Base-by-base conservation (phyloP, 2,329 filamentous ascomycete genomes). In the Fusarium praegraminearum region DNA sequence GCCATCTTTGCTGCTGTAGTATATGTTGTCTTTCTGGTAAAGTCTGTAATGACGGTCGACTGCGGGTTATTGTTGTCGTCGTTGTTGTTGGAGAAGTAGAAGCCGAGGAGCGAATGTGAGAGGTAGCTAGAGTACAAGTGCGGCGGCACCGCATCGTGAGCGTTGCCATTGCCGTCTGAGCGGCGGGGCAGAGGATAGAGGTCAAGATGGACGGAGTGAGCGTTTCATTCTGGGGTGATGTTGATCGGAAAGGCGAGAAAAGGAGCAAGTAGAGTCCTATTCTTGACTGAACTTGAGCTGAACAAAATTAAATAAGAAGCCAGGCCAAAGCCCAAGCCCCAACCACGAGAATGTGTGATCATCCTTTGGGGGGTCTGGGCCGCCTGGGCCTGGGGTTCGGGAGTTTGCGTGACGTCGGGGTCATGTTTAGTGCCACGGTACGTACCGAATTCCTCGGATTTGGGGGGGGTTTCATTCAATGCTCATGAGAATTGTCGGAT, bases 151-250 rank as follows among this genome's bases (percentile, higher is more conserved):
- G 74, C 63, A 78, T 59, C 43, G 63, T 58, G 47, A 75, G 70
- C 64, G 72, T 74, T 44, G 75, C 72, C 77, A 80, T 79, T 56
- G 74, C 76, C 77, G 72, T 68, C 62, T 56, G 58, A 68, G 33
- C 69, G 73, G 70, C 74, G 63, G 44, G 62, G 62, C 54, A 62
- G 60, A 64, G 56, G 63, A 55, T 53, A 52, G 57, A 67, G 54
- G 66, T 71, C 68, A 73, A 65, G 61, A 69, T 68, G 67, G 60
- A 57, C 60, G 61, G 50, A 63, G 62, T 62, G 67, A 69, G 49
- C 50, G 53, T 62, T 60, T 68, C 69, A 61, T 70, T 64, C 61
- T 73, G 66, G 49, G 49, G 68, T 49, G 43, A 63, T 57, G 43
- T 35, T 33, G 35, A 28, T 51, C 38, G 49, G 44, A 28, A 12